Conservation (phyloP, 129 eudicot species). For the Centaurea solstitialis region DNA sequence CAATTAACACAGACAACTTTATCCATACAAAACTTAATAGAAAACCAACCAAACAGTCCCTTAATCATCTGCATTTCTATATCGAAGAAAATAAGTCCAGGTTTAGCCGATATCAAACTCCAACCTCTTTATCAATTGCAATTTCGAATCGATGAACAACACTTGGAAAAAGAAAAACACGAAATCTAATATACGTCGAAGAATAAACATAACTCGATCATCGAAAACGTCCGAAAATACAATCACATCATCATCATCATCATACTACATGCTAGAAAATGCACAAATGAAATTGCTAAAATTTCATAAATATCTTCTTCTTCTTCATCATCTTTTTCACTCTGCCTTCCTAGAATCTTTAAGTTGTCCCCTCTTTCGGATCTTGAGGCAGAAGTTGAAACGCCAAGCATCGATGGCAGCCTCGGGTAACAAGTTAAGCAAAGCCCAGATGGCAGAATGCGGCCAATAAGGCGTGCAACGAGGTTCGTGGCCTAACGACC, state of each 20-base stretch:
- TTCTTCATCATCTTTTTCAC: conserved; percentile 10
- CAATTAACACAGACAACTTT: too few relatives aligned
- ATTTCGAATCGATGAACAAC: too few relatives aligned
- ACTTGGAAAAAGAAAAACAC: too few relatives aligned
- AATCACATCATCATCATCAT: not conserved
- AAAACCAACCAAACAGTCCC: too few relatives aligned
- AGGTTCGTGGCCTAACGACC: conserved; percentile 88
- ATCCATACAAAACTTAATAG: too few relatives aligned
- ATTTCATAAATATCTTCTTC: not conserved
- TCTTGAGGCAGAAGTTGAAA: conserved; percentile 56
- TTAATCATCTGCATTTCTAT: too few relatives aligned
- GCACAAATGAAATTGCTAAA: conserved; percentile 20
- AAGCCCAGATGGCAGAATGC: conserved; percentile 72
- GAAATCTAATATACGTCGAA: too few relatives aligned
- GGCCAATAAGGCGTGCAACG: conserved; percentile 99
- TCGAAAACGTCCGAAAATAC: not conserved
- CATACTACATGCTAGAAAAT: conserved; percentile 24
- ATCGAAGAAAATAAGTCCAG: too few relatives aligned
- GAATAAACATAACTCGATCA: not conserved
- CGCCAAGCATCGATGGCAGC: conserved; percentile 69
- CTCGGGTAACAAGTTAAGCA: conserved; percentile 59
- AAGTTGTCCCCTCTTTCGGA: conserved; percentile 82
- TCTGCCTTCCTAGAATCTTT: conserved; percentile 88
- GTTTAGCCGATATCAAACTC: too few relatives aligned
- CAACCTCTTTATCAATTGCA: too few relatives aligned